Evolutionary conservation across 2,329 filamentous ascomycete genomes (phyloP).

Genomic region (Corynespora cassiicola): DNA sequence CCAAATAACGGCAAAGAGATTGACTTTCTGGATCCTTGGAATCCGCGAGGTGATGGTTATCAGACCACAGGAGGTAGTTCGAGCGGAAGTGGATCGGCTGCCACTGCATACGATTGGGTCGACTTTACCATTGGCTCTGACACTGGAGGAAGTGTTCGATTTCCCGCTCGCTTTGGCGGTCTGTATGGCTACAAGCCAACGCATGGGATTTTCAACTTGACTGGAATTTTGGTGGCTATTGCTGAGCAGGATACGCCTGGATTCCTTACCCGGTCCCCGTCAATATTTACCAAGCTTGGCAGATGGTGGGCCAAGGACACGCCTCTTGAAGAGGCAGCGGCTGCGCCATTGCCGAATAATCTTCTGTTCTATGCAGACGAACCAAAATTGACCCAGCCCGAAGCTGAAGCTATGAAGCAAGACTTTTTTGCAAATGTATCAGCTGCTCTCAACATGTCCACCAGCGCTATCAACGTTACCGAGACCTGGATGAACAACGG

Average conservation of each 20-base stretch:
- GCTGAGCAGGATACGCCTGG: constrained; percentile 13
- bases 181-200: constrained; percentile 13
- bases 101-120: constrained; percentile 14
- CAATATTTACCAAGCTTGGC: constrained; percentile 10
- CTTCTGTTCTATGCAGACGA: constrained; percentile 12
- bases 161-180: constrained; percentile 9
- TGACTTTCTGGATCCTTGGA: constrained; percentile 23
- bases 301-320: constrained; percentile 14
- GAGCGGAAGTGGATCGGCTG: constrained; percentile 6
- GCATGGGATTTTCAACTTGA: constrained; percentile 11
- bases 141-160: constrained; percentile 9
- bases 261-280: constrained; percentile 11
- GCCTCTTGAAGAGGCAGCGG: constrained; percentile 3
- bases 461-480: constrained; percentile 9
- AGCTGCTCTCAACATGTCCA: constrained; percentile 9
- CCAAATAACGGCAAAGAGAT: constrained; percentile 10
- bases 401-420: constrained; percentile 11
- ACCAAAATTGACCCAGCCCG: constrained; percentile 5
- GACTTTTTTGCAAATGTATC: constrained; percentile 11
- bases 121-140: constrained; percentile 44
- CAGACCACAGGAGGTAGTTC: constrained; percentile 12
- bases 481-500: constrained; percentile 5
- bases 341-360: constrained; percentile 4
- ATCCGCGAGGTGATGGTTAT: constrained; percentile 32
- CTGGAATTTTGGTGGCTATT: constrained; percentile 11